Percentiles rank a stretch among this genome's conserved stretches.
These are phyloP conservation scores for Penicillium sp. DNA, from an alignment of 2,329 filamentous ascomycete genomes.

Conservation along the genomic window DNA sequence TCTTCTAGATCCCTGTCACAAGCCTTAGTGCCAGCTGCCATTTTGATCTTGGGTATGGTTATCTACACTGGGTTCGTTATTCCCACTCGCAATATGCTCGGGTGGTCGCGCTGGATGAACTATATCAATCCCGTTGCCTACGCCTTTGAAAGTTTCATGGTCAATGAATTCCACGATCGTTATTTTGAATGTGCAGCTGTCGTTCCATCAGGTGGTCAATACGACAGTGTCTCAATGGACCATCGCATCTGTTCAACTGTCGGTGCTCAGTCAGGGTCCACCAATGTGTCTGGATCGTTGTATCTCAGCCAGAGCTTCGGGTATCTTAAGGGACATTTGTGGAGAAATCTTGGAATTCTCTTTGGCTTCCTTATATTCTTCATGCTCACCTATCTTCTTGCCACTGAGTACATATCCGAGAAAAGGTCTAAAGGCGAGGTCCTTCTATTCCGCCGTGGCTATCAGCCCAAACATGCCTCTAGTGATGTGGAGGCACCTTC, in stretches of 20 bases:
- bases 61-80: constrained; percentile 52
- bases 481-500: background rate
- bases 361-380: constrained; percentile 59
- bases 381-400: background rate
- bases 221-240: background rate
- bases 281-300: background rate
- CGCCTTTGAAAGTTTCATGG: constrained; percentile 22
- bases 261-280: background rate
- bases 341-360: constrained; percentile 63
- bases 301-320: background rate
- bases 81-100: constrained; percentile 61
- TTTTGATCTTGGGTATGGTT: constrained; percentile 44
- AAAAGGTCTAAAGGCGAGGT: constrained; percentile 30
- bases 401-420: constrained; percentile 20
- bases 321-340: constrained; percentile 22
- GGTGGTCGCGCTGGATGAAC: constrained; percentile 80
- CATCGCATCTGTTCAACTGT: background rate
- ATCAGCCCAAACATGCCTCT: background rate
- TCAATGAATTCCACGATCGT: background rate
- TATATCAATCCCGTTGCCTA: constrained; percentile 78
- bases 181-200: background rate
- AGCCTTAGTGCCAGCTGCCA: constrained; percentile 54
- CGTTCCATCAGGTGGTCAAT: background rate
- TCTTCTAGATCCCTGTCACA: constrained; percentile 64
- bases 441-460: constrained; percentile 43